Conservation (phyloP, 495 filamentous ascomycete genomes). For the Aspergillus diversus region DNA sequence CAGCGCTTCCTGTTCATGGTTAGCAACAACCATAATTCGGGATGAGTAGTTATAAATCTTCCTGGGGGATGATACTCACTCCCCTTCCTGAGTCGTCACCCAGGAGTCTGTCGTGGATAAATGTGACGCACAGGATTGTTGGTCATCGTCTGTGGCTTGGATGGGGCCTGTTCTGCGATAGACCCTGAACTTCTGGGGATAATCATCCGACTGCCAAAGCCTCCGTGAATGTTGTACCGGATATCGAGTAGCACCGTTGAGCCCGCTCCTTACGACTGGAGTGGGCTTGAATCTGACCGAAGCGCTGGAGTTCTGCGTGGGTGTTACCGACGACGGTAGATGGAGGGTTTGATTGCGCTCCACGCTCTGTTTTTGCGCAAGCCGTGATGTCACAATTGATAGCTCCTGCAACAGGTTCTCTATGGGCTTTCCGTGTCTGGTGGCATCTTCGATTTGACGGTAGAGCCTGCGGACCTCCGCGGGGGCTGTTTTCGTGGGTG, state of each 20-base stretch:
- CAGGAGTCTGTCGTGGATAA: conserved; percentile 29
- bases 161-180: neutral
- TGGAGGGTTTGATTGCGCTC: conserved; percentile 9
- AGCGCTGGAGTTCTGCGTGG: neutral
- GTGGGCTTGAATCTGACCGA: neutral
- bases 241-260: conserved; percentile 5
- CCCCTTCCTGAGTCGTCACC: conserved; percentile 22
- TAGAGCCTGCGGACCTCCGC: conserved; percentile 28
- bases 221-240: conserved; percentile 18
- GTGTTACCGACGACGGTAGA: neutral
- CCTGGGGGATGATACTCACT: conserved; percentile 19
- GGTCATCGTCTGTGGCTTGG: conserved; percentile 13
- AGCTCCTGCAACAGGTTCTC: conserved; percentile 31
- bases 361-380: conserved; percentile 14
- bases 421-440: conserved; percentile 26
- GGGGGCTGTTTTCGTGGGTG: conserved; percentile 18
- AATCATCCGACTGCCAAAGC: conserved; percentile 22
- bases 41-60: neutral
- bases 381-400: conserved; percentile 24
- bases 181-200: conserved; percentile 2
- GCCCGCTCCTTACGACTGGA: conserved; percentile 1
- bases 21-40: neutral
- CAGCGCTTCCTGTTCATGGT: conserved; percentile 1
- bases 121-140: conserved; percentile 17
- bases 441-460: conserved; percentile 31